Percentiles rank a stretch among this genome's conserved stretches.
These are phyloP conservation scores for Thyridium curvatum DNA, from an alignment of 2,329 filamentous ascomycete genomes.

Conservation along the genomic window DNA sequence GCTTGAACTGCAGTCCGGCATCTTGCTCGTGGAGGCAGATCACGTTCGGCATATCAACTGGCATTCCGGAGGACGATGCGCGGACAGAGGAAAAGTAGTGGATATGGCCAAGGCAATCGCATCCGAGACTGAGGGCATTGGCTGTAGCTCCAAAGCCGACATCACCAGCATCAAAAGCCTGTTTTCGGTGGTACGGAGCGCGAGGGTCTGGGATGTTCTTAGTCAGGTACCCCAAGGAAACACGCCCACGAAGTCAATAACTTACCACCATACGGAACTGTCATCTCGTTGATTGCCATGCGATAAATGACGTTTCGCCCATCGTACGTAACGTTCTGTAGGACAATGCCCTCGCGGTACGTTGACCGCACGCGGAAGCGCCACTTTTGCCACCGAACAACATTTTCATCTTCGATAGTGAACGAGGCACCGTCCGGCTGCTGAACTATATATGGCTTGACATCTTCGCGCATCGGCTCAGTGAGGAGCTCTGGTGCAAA, in stretches of 20 bases:
- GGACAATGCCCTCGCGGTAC: conserved; percentile 46
- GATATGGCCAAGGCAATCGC: conserved; percentile 65
- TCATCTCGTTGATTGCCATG: conserved; percentile 63
- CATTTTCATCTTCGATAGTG: conserved; percentile 9
- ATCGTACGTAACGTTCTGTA: conserved; percentile 34
- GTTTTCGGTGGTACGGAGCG: conserved; percentile 60
- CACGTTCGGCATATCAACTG: conserved; percentile 43
- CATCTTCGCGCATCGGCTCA: too few relatives aligned
- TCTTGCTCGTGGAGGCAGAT: conserved; percentile 68
- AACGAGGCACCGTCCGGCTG: conserved; percentile 11
- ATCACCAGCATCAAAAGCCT: conserved; percentile 68
- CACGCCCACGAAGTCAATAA: too few relatives aligned
- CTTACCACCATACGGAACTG: conserved; percentile 63
- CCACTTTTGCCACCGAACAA: too few relatives aligned
- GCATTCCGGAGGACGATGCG: conserved; percentile 42
- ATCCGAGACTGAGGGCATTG: conserved; percentile 63
- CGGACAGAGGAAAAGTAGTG: conserved; percentile 56
- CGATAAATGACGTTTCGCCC: conserved; percentile 60
- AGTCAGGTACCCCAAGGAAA: too few relatives aligned
- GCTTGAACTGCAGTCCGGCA: conserved; percentile 65
- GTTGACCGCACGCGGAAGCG: conserved; percentile 37
- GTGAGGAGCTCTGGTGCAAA: too few relatives aligned
- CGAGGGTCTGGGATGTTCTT: too few relatives aligned
- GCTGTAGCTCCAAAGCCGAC: conserved; percentile 59
- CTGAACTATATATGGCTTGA: not conserved